These are phyloP conservation scores for Mycena galopus DNA, from an alignment of 768 basidiomycete species.

Conservation along the genomic window DNA sequence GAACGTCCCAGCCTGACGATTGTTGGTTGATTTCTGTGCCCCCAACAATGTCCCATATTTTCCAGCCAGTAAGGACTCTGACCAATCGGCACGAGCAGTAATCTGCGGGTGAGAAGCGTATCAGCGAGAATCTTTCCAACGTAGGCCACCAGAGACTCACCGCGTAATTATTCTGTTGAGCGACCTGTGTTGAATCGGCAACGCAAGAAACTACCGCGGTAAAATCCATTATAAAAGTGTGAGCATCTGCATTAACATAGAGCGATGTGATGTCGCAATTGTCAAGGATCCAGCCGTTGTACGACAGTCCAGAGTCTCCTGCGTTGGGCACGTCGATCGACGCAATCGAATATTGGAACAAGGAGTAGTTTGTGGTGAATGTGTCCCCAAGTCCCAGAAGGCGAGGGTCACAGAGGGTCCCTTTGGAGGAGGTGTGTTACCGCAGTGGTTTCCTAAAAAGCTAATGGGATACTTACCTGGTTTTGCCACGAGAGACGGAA, in stretches of 20 bases:
- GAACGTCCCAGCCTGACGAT: conserved; percentile 24
- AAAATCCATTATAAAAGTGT: conserved; percentile 32
- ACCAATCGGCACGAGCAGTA: conserved; percentile 39
- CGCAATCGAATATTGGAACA: conserved; percentile 43
- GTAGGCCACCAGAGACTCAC: too few species aligned
- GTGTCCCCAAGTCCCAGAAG: conserved; percentile 43
- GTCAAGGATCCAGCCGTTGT: conserved; percentile 40
- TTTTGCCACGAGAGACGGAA: conserved; percentile 32
- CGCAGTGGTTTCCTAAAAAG: too few species aligned
- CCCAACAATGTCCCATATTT: conserved; percentile 37
- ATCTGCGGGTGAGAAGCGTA: conserved; percentile 18
- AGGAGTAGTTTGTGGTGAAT: conserved; percentile 43
- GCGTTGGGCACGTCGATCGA: conserved; percentile 40
- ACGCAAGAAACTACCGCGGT: conserved; percentile 38
- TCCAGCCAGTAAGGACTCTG: conserved; percentile 36
- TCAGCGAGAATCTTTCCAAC: conserved; percentile 30
- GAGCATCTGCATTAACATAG: conserved; percentile 36
- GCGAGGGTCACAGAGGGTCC: conserved; percentile 43
- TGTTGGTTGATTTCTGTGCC: conserved; percentile 18
- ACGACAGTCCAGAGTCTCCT: conserved; percentile 40
- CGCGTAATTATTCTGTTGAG: too few species aligned
- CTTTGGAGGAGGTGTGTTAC: too few species aligned
- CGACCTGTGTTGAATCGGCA: too few species aligned
- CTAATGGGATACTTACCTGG: too few species aligned
- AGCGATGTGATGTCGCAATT: conserved; percentile 43